Percentiles rank a stretch among this genome's conserved stretches.
These are phyloP conservation scores for Alternaria rosae DNA, from an alignment of 2,329 filamentous ascomycete genomes.

Conservation along the genomic window DNA sequence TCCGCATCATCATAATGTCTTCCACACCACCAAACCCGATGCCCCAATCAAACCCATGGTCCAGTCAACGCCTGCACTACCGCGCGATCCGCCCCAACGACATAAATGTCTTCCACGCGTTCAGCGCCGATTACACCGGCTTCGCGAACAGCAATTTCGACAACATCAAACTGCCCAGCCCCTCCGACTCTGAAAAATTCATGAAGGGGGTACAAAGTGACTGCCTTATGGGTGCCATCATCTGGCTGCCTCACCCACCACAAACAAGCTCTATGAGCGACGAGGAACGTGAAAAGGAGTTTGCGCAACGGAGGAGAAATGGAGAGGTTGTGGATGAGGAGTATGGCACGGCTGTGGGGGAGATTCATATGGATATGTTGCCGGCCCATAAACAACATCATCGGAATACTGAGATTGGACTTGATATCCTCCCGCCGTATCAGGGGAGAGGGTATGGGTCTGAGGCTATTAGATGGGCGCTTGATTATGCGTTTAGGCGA, in stretches of 20 bases:
- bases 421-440: constrained; percentile 47
- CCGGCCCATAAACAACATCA: constrained; percentile 44
- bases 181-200: constrained; percentile 21
- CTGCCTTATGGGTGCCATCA: constrained; percentile 31
- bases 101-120: constrained; percentile 31
- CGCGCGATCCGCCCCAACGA: constrained; percentile 36
- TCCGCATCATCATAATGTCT: not conserved
- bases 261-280: not conserved
- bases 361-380: constrained; percentile 18
- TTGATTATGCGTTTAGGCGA: constrained; percentile 58
- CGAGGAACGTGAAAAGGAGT: not conserved
- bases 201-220: constrained; percentile 27
- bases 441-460: constrained; percentile 56
- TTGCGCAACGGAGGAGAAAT: not conserved
- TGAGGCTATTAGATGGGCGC: constrained; percentile 58
- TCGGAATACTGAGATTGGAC: constrained; percentile 51
- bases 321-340: not conserved
- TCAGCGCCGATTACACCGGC: constrained; percentile 33
- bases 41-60: not conserved
- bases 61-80: constrained; percentile 32
- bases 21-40: not conserved
- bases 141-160: constrained; percentile 35
- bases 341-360: constrained; percentile 19
- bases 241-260: constrained; percentile 21
- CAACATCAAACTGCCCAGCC: constrained; percentile 30